Percentiles rank a stretch among this genome's conserved stretches.
These are phyloP conservation scores for Ustilago hordei DNA, from an alignment of 1,284 basidiomycete genomes.

Conservation along the genomic window DNA sequence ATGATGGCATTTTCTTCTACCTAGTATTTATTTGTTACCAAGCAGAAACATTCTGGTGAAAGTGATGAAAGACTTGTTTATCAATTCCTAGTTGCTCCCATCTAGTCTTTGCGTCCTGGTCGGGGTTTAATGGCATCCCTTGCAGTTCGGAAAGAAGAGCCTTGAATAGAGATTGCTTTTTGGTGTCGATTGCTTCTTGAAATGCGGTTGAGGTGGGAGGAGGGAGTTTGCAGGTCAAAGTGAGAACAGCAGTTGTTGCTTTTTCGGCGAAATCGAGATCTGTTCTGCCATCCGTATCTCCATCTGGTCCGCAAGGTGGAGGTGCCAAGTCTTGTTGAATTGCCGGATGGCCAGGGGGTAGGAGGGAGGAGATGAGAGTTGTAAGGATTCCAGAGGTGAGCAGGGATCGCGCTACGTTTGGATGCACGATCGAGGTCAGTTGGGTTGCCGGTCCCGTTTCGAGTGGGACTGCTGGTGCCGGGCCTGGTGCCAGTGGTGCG, in stretches of 20 bases:
- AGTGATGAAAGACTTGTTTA: background rate
- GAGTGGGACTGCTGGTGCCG: conserved; percentile 50
- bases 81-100: conserved; percentile 31
- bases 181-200: background rate
- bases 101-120: conserved; percentile 2
- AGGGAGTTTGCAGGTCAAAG: conserved; percentile 52
- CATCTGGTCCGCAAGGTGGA: conserved; percentile 76
- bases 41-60: conserved; percentile 11
- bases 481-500: conserved; percentile 3
- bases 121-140: conserved; percentile 11
- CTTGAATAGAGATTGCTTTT: conserved; percentile 7
- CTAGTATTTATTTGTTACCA: background rate
- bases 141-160: conserved; percentile 18
- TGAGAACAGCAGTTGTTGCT: conserved; percentile 74
- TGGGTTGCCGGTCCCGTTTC: conserved; percentile 66
- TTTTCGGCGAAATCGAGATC: conserved; percentile 88
- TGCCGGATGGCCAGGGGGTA: conserved; percentile 22
- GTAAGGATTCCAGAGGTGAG: conserved; percentile 56
- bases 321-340: conserved; percentile 50
- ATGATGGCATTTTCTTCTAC: no score
- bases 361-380: conserved; percentile 61
- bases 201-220: background rate
- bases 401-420: conserved; percentile 61
- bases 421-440: conserved; percentile 49
- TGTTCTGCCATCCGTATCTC: conserved; percentile 74